Conservation (phyloP, 805 yeast genomes). For the Debaryomyces maramus region DNA sequence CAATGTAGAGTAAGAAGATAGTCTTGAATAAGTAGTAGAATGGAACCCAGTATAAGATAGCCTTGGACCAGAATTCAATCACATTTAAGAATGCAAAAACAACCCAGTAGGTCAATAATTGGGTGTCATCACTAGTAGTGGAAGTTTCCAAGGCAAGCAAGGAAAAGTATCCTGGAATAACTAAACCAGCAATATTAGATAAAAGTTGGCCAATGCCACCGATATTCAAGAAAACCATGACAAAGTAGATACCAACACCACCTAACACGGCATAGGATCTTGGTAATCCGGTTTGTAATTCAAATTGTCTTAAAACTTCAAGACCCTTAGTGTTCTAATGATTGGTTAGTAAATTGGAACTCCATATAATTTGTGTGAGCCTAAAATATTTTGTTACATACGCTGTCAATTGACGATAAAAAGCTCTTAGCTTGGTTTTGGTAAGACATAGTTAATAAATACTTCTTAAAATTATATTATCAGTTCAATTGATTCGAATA, state of each 20-base stretch:
- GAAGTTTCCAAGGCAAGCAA: slow-evolving; percentile 78
- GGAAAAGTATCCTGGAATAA: slow-evolving; percentile 86
- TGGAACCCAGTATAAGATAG: slow-evolving; percentile 93
- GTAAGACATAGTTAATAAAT: slow-evolving; percentile 34
- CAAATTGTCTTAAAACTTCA: slow-evolving; percentile 36
- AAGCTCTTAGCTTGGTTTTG: slow-evolving; percentile 47
- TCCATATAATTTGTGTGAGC: no score
- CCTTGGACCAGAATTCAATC: slow-evolving; percentile 92
- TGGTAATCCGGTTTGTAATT: slow-evolving; percentile 57
- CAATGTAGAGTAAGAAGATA: slow-evolving; percentile 79
- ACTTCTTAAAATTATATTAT: background rate
- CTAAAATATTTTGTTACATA: no score
- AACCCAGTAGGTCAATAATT: slow-evolving; percentile 94
- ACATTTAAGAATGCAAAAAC: slow-evolving; percentile 92
- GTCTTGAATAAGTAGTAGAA: slow-evolving; percentile 96
- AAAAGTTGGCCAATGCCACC: slow-evolving; percentile 95
- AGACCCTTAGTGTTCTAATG: slow-evolving; percentile 32
- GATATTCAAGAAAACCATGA: slow-evolving; percentile 80
- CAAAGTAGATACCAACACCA: slow-evolving; percentile 61
- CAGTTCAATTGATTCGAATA: background rate
- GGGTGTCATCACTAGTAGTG: slow-evolving; percentile 73
- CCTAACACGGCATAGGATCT: slow-evolving; percentile 82
- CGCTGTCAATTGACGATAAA: slow-evolving; percentile 48
- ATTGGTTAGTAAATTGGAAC: slow-evolving; percentile 16
- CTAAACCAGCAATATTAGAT: slow-evolving; percentile 90